Base-by-base conservation (phyloP, 768 basidiomycete species). In the Lepiota subincarnata region DNA sequence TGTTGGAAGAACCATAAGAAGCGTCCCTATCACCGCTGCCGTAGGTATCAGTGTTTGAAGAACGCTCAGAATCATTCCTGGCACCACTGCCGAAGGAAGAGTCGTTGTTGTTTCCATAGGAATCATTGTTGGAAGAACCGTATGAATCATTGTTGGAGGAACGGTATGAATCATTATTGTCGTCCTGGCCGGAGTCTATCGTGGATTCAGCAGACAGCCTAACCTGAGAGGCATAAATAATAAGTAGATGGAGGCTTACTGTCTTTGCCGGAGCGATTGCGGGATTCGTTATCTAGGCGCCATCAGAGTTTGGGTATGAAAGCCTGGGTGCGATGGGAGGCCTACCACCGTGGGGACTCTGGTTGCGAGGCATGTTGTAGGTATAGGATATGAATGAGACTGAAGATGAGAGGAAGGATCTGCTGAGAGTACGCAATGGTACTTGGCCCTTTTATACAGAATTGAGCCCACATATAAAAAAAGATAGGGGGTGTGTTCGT, bases 1-100 rank as follows among this genome's bases (percentile, higher is more conserved):
- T n/a, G 40, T 64, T 62, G 57, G 62, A 66, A 36, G 66, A 67
- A 14, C 60, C 61, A 39, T 66, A 64, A 3, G 56, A 60, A 10
- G 2, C 24, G 2, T 5, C 24, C 24, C 5, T 24, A 5, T 24
- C 5, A 5, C 24, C 5, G 24, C 24, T 24, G 5, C 24, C 24
- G 24, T 24, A 24, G 24, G 24, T 24, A 5, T 52, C 18, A 19
- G 52, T 28, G 20, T 53, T 44, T 24, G 20, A 31, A 11, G 59
- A 57, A 28, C 64, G 65, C 40, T 65, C 2, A 8, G 31, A 31
- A 31, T 31, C 10, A 31, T 31, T 11, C 8, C 31, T 6, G 31
- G 4, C 26, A 28, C 31, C 31, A 31, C 31, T 11, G 31, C 61
- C 57, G 53, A 63, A 63, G 1, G 55, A 57, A 45, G 63, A 40